phyloP scores from a whole-genome alignment of 495 filamentous ascomycete species.

The Penicillium canescens region DNA sequence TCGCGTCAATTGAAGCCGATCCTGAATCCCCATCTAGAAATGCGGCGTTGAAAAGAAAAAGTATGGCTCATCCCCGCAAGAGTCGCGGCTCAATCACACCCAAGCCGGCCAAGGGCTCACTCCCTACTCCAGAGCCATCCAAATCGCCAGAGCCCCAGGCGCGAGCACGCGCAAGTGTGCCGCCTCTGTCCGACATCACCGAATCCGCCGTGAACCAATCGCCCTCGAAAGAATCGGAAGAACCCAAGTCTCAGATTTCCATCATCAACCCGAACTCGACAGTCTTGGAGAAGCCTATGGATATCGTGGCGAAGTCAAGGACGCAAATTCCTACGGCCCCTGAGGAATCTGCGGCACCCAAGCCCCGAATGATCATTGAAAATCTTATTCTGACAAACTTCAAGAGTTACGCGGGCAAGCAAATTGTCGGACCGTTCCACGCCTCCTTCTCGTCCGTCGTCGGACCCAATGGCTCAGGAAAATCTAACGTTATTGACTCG shows the following conservation, averaged over 20 bases:
- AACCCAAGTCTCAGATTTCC: conserved; percentile 51
- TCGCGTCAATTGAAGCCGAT: conserved; percentile 45
- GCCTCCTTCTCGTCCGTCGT: conserved; percentile 98
- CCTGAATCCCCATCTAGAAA: conserved; percentile 66
- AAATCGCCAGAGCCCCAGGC: conserved; percentile 53
- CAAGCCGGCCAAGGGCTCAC: conserved; percentile 46
- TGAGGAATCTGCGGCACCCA: conserved; percentile 71
- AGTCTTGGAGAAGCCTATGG: conserved; percentile 84
- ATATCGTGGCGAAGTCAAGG: conserved; percentile 88
- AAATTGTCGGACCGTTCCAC: conserved; percentile 96
- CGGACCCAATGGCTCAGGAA: conserved; percentile 95
- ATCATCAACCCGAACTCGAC: conserved; percentile 73
- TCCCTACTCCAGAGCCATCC: conserved; percentile 61
- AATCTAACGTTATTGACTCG: conserved; percentile 98
- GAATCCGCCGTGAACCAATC: conserved; percentile 65
- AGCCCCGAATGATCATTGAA: conserved; percentile 85
- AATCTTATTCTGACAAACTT: conserved; percentile 90
- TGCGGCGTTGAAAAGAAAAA: conserved; percentile 64
- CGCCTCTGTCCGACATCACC: conserved; percentile 78
- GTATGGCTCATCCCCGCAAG: conserved; percentile 59
- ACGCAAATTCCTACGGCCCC: conserved; percentile 62
- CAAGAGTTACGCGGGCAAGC: conserved; percentile 95
- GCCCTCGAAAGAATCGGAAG: conserved; percentile 37
- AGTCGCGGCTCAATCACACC: conserved; percentile 48
- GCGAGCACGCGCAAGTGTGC: conserved; percentile 51